Evolutionary conservation across 73 alveolate species (phyloP).

Genomic region (Uronychia setigera): DNA sequence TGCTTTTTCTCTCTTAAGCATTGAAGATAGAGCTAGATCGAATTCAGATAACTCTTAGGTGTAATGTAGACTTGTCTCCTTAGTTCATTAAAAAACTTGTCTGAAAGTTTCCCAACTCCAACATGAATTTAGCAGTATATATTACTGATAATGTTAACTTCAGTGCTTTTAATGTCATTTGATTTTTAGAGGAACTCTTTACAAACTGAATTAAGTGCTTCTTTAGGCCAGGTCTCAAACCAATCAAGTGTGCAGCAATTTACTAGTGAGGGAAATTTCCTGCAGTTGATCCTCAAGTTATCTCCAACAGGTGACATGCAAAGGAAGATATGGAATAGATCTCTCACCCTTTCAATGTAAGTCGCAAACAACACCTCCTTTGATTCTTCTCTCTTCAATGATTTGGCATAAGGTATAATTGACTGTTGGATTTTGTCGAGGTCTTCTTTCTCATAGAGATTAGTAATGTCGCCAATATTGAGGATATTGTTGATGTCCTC

Average conservation of each 20-base stretch:
- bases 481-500: slow-evolving; percentile 87
- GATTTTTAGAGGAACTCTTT: slow-evolving; percentile 47
- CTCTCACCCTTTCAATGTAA: slow-evolving; percentile 94
- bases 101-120: slow-evolving; percentile 68
- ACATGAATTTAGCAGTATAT: slow-evolving; percentile 72
- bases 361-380: slow-evolving; percentile 52
- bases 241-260: slow-evolving; percentile 98
- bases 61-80: slow-evolving; percentile 76
- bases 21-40: slow-evolving; percentile 62
- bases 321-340: slow-evolving; percentile 90
- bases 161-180: not conserved
- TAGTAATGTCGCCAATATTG: slow-evolving; percentile 97
- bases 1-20: slow-evolving; percentile 76
- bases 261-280: slow-evolving; percentile 96
- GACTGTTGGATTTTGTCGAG: slow-evolving; percentile 81
- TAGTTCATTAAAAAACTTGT: slow-evolving; percentile 83
- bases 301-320: slow-evolving; percentile 98
- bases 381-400: slow-evolving; percentile 62
- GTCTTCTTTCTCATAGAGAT: slow-evolving; percentile 93
- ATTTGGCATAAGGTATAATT: slow-evolving; percentile 56
- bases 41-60: slow-evolving; percentile 63
- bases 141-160: slow-evolving; percentile 27
- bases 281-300: slow-evolving; percentile 88
- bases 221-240: slow-evolving; percentile 98
- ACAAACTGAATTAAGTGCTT: slow-evolving; percentile 88